A percentile compares a stretch with the other conserved stretches of the same genome.
Conservation (phyloP, 495 filamentous ascomycete genomes). For the Glonium stellatum region DNA sequence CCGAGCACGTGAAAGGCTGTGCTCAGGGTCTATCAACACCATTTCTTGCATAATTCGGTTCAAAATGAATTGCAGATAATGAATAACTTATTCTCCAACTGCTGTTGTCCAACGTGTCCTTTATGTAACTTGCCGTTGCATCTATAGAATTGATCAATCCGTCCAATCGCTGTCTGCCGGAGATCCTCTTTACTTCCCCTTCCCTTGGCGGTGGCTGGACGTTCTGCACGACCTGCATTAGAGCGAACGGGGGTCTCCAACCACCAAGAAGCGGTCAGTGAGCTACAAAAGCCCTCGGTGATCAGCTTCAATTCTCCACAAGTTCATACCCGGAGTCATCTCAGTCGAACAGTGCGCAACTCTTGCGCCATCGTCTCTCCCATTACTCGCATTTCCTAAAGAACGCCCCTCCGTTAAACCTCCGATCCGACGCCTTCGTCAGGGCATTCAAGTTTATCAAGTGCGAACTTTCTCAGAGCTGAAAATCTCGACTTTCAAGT, state of each 20-base stretch:
- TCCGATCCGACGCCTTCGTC: background rate
- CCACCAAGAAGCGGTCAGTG: slow-evolving; percentile 17
- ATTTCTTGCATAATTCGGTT: too few relatives aligned
- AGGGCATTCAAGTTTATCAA: background rate
- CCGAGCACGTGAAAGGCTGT: background rate
- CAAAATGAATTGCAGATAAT: too few relatives aligned
- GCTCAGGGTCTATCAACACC: too few relatives aligned
- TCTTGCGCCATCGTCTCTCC: background rate
- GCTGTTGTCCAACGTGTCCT: too few relatives aligned
- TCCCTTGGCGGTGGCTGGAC: slow-evolving; percentile 4
- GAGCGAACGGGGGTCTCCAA: background rate
- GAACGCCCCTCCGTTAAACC: background rate
- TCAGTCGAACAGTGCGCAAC: background rate
- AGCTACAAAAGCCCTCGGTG: slow-evolving; percentile 5
- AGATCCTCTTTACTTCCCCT: background rate
- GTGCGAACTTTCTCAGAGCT: background rate
- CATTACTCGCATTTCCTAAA: background rate
- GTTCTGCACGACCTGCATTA: slow-evolving; percentile 1
- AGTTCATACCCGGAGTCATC: background rate
- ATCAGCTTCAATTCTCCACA: background rate
- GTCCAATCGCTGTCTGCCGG: background rate
- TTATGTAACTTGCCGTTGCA: too few relatives aligned
- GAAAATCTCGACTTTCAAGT: background rate
- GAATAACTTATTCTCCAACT: too few relatives aligned
- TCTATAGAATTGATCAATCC: background rate